A percentile compares a stretch with the other conserved stretches of the same genome.
phyloP scores from a whole-genome alignment of 331 rosid genomes.

The Malus hybrid region DNA sequence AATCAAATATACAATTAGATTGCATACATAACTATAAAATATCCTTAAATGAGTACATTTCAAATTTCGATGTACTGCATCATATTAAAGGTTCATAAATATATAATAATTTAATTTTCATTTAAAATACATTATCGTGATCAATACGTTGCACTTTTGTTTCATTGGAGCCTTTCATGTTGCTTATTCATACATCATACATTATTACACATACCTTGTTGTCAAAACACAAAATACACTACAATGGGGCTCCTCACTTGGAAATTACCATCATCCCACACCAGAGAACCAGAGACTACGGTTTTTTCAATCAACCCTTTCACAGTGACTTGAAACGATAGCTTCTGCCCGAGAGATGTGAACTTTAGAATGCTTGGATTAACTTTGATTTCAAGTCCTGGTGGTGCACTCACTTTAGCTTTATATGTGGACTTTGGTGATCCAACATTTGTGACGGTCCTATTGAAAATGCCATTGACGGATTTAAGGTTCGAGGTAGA shows the following conservation, averaged over 20 bases:
- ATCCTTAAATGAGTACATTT: no score
- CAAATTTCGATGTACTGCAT: no score
- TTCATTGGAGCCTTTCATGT: no score
- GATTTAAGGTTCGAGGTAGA: not conserved
- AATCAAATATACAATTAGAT: not conserved
- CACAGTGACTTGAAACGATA: not conserved
- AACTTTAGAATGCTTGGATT: not conserved
- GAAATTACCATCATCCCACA: conserved; percentile 16
- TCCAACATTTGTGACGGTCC: conserved; percentile 19
- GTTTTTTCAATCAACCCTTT: not conserved
- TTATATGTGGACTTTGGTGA: conserved; percentile 3
- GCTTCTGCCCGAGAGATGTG: conserved; percentile 3
- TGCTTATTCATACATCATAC: no score
- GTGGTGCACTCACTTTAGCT: not conserved
- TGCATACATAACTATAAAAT: no score
- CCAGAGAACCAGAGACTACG: not conserved
- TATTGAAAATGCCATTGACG: not conserved
- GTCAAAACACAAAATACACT: not conserved
- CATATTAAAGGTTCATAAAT: no score
- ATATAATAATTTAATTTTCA: no score
- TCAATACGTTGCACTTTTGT: no score
- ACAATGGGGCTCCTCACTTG: conserved; percentile 14
- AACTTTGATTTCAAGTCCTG: not conserved
- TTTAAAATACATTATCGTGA: no score
- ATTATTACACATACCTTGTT: not conserved